Base-by-base conservation (phyloP, 345 rosid genomes). In the Arabis hirsuta region DNA sequence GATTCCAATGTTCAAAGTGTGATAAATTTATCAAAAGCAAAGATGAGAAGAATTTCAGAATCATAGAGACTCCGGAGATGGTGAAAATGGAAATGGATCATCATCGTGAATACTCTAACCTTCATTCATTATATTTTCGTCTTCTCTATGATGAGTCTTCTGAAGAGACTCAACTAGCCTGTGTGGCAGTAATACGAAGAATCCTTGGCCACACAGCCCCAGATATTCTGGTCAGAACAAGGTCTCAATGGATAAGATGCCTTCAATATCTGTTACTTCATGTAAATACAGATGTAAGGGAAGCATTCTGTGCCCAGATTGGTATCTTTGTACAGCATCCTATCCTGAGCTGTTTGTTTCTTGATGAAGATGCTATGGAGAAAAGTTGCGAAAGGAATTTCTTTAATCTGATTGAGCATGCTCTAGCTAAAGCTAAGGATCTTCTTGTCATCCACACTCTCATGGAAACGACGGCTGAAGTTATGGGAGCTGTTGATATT, bases 1-100 rank as follows among this genome's bases (percentile, higher is more conserved):
- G 96, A 60, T 91, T 94, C 65, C 82, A 82, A 76, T 94, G 98
- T 80, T 87, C 95, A 65, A 85, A 81, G 78, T 94, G 98, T 80
- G 97, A 88, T 81, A 72, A 55, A 80, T 65, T 55, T 70, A 26
- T 76, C 70, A 60, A 68, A 72, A 73, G 27, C 64, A 36, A 67
- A 69, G 78, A 64, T 38, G 80, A 74, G 64, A 58, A 27, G 46
- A 73, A 71, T 76, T 74, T 79, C 48, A 82, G 66, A 62, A 53
- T 72, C 69, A 55, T 83, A 68, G 69, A 77, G 47, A 76, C 50
- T 7, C 80, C 76, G 11, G 78, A 72, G 67, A 46, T 73, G 72
- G 73, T 78, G 65, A 62, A 70, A 72, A 60, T 52, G 65, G 80
- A 76, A 56, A 62, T 64, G 54, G 80, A 59, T 80, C 62, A 54